phyloP scores from a whole-genome alignment of 176 grass and related monocot genomes.

The Phyllostachys edulis region DNA sequence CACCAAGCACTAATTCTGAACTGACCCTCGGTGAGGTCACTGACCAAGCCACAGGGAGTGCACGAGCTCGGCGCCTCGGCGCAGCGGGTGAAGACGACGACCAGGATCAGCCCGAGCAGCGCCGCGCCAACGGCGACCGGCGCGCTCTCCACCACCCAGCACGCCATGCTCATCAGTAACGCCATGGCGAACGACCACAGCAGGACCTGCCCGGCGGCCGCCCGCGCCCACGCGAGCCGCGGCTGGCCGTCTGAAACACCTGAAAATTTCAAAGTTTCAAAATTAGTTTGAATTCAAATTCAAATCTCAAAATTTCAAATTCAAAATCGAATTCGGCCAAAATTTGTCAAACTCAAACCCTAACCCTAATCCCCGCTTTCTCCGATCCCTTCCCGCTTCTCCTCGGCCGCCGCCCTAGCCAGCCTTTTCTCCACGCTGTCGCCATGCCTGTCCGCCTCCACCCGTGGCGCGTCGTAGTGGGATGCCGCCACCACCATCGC shows the following conservation, averaged over 20 bases:
- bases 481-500: too few relatives aligned
- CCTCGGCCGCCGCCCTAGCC: too few relatives aligned
- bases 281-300: too few relatives aligned
- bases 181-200: conserved; percentile 52
- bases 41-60: conserved; percentile 16
- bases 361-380: too few relatives aligned
- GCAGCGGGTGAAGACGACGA: conserved; percentile 31
- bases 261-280: too few relatives aligned
- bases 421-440: too few relatives aligned
- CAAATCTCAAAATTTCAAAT: too few relatives aligned
- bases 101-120: conserved; percentile 22
- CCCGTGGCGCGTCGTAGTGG: too few relatives aligned
- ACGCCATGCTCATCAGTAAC: conserved; percentile 44
- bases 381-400: too few relatives aligned
- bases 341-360: too few relatives aligned
- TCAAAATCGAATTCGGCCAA: too few relatives aligned
- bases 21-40: not conserved
- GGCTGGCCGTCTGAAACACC: not conserved
- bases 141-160: conserved; percentile 30
- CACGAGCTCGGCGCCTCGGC: conserved; percentile 27
- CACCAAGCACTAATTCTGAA: not conserved
- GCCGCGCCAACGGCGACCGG: conserved; percentile 21
- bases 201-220: conserved; percentile 32
- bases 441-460: too few relatives aligned
- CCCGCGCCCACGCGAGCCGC: conserved; percentile 3